A percentile compares a stretch with the other conserved stretches of the same genome.
phyloP scores from a whole-genome alignment of 805 yeast species.

The Cyberlindnera bimundalis region DNA sequence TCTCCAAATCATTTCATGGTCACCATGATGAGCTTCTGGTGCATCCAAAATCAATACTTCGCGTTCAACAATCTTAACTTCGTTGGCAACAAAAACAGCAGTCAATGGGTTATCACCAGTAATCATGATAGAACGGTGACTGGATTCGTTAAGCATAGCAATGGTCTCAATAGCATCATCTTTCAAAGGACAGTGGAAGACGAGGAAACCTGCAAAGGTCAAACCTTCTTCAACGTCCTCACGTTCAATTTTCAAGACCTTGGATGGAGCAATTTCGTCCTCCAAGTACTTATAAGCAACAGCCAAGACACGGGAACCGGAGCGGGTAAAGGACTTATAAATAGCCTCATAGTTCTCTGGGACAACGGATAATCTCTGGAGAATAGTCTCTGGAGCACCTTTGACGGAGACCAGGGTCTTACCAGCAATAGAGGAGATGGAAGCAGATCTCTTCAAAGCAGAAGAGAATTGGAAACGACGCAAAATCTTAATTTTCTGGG shows the following conservation, averaged over 20 bases:
- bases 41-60: conserved; percentile 83
- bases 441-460: conserved; percentile 90
- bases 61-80: conserved; percentile 82
- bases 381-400: conserved; percentile 98
- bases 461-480: conserved; percentile 98
- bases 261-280: conserved; percentile 42
- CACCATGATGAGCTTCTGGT: conserved; percentile 64
- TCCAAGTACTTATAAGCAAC: conserved; percentile 78
- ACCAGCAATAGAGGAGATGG: conserved; percentile 60
- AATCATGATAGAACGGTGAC: conserved; percentile 95
- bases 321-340: conserved; percentile 86
- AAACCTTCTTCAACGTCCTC: conserved; percentile 72
- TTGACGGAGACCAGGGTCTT: conserved; percentile 78
- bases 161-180: conserved; percentile 88
- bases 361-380: conserved; percentile 63
- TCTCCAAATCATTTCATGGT: conserved; percentile 74
- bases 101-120: conserved; percentile 99
- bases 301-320: conserved; percentile 97
- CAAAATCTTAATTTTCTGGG: conserved; percentile 60
- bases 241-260: conserved; percentile 62
- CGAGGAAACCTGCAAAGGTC: conserved; percentile 85
- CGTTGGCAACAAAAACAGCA: conserved; percentile 96
- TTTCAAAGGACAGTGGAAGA: conserved; percentile 96
- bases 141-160: conserved; percentile 88
- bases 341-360: conserved; percentile 82